Evolutionary conservation across 768 basidiomycete genomes (phyloP).

Genomic region (Bullera alba): DNA sequence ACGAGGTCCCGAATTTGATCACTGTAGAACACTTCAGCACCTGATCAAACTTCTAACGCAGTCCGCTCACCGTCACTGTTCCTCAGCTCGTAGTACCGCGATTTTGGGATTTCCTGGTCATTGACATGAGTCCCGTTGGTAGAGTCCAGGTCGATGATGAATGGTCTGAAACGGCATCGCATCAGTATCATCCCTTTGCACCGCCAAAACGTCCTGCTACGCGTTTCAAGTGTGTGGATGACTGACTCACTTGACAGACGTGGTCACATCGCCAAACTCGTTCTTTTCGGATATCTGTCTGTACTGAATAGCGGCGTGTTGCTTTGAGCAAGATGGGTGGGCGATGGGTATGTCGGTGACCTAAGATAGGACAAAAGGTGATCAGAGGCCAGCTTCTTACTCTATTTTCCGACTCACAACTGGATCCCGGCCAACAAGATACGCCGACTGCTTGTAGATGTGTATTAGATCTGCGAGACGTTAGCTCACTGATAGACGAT

Average conservation of each 20-base stretch:
- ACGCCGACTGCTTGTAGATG: conserved; percentile 88
- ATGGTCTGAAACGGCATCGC: conserved; percentile 58
- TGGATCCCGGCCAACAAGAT: conserved; percentile 83
- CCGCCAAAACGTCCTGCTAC: not conserved
- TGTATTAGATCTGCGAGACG: conserved; percentile 69
- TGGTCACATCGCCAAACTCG: conserved; percentile 72
- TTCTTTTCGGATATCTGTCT: conserved; percentile 79
- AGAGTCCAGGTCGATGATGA: conserved; percentile 96
- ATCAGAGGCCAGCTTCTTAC: too few relatives aligned
- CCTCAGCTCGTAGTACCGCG: conserved; percentile 54
- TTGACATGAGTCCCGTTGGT: conserved; percentile 94
- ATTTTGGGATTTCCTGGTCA: conserved; percentile 70
- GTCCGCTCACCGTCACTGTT: conserved; percentile 32
- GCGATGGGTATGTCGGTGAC: conserved; percentile 68
- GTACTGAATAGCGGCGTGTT: conserved; percentile 96
- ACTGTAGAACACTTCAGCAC: conserved; percentile 30
- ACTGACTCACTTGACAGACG: conserved; percentile 68
- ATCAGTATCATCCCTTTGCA: not conserved
- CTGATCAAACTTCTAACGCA: not conserved
- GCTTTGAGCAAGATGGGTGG: conserved; percentile 96
- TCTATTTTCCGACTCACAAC: conserved; percentile 53
- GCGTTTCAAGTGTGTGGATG: not conserved
- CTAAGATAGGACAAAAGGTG: conserved; percentile 20
- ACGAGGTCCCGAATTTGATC: conserved; percentile 49
- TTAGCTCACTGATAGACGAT: not conserved